Conservation (phyloP, 306 rosid genomes). For the Fagus crenata region DNA sequence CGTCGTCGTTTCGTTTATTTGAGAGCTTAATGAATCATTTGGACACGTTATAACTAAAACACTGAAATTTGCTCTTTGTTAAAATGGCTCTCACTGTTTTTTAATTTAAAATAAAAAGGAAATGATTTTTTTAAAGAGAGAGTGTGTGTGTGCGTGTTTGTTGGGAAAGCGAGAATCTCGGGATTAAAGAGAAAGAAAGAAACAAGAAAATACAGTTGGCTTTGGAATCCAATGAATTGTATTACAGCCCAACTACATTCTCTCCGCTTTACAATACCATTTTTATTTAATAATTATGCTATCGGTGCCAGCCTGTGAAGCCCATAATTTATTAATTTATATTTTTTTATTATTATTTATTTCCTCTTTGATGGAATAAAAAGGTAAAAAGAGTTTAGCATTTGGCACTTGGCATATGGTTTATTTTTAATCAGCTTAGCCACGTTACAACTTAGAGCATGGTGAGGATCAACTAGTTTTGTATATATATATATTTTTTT, state of each 20-base stretch:
- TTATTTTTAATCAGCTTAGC: no score
- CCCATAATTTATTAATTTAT: conserved; percentile 33
- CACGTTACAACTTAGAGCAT: no score
- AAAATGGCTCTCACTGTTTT: not conserved
- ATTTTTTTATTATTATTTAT: no score
- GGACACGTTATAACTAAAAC: not conserved
- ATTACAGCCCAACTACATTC: conserved; percentile 30
- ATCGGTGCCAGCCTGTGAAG: conserved; percentile 44
- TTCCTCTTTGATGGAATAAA: no score
- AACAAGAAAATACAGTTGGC: conserved; percentile 58
- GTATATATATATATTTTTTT: no score
- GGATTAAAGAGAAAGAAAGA: not conserved
- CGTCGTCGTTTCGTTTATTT: no score
- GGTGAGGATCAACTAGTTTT: no score
- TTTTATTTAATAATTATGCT: not conserved
- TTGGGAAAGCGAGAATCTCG: conserved; percentile 24
- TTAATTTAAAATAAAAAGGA: not conserved
- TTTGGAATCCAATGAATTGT: conserved; percentile 55
- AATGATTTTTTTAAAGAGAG: conserved; percentile 20
- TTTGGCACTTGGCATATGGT: no score
- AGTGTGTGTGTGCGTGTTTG: not conserved
- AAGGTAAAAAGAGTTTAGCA: no score
- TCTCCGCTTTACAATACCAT: not conserved
- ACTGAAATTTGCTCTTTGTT: no score
- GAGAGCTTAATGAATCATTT: no score